Conservation (phyloP, 1,284 basidiomycete species). For the Boletus sp. region DNA sequence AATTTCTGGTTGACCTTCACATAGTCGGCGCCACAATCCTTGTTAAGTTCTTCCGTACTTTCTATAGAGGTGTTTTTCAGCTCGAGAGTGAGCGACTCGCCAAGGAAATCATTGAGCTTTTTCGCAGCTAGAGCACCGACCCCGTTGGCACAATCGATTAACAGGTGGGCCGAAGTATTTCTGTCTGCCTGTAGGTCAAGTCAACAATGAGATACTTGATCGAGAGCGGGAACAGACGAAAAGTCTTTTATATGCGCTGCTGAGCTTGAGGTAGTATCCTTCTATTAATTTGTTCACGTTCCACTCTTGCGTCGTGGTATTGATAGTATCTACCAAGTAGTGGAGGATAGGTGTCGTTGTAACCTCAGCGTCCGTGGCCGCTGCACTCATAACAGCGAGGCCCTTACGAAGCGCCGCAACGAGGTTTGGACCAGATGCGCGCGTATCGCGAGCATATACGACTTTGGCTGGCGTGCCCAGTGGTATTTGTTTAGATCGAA, state of each 20-base stretch:
- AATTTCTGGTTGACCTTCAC: slow-evolving; percentile 91
- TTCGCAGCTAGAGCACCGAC: slow-evolving; percentile 79
- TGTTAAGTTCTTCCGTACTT: slow-evolving; percentile 77
- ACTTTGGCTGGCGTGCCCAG: slow-evolving; percentile 75
- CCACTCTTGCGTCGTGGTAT: slow-evolving; percentile 73
- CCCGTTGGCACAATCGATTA: slow-evolving; percentile 97
- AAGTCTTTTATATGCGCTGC: slow-evolving; percentile 82
- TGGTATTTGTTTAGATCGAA: slow-evolving; percentile 73
- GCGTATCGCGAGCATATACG: slow-evolving; percentile 90
- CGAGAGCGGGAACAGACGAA: slow-evolving; percentile 53
- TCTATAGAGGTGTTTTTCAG: slow-evolving; percentile 67
- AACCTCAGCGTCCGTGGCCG: slow-evolving; percentile 72
- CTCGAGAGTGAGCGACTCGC: slow-evolving; percentile 51
- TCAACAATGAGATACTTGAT: slow-evolving; percentile 8
- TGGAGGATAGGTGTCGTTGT: slow-evolving; percentile 95
- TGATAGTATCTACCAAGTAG: slow-evolving; percentile 89
- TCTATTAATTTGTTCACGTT: slow-evolving; percentile 84
- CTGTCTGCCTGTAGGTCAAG: slow-evolving; percentile 51
- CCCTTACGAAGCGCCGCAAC: slow-evolving; percentile 83
- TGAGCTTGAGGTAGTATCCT: slow-evolving; percentile 87
- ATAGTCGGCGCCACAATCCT: slow-evolving; percentile 91
- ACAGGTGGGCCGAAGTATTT: slow-evolving; percentile 54
- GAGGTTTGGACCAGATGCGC: slow-evolving; percentile 85
- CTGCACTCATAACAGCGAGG: slow-evolving; percentile 64
- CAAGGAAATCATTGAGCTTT: slow-evolving; percentile 55